Conservation (phyloP, 257 asterid species). For the Plectranthus barbatus region DNA sequence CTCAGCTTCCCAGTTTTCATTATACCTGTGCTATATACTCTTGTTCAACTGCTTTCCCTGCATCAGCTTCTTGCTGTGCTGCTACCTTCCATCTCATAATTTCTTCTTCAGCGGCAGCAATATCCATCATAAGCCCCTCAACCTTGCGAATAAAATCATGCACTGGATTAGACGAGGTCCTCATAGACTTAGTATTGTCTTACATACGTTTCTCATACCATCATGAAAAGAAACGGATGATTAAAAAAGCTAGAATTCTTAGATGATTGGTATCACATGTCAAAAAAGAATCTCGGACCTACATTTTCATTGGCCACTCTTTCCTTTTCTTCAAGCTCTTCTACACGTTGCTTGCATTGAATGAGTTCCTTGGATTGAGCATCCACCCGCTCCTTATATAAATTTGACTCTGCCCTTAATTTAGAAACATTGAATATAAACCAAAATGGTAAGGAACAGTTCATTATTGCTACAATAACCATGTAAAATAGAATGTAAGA, state of each 20-base stretch:
- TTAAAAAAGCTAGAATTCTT: background rate
- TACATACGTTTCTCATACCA: background rate
- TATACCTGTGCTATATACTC: slow-evolving; percentile 69
- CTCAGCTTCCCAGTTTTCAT: background rate
- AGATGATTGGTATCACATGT: slow-evolving; percentile 9
- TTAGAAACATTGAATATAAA: slow-evolving; percentile 25
- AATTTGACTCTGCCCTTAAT: slow-evolving; percentile 83
- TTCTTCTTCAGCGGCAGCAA: slow-evolving; percentile 92
- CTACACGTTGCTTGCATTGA: slow-evolving; percentile 65
- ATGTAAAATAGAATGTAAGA: background rate
- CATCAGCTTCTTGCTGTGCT: slow-evolving; percentile 97
- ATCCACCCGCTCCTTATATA: slow-evolving; percentile 62
- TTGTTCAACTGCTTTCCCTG: slow-evolving; percentile 87
- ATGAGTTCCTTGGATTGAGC: slow-evolving; percentile 74
- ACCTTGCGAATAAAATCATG: slow-evolving; percentile 34
- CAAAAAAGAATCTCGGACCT: slow-evolving; percentile 18
- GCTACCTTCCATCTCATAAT: slow-evolving; percentile 90
- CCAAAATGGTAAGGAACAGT: slow-evolving; percentile 14
- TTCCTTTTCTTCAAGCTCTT: slow-evolving; percentile 91
- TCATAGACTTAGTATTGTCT: background rate
- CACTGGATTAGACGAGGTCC: background rate
- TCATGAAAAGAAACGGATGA: background rate
- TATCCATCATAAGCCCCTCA: slow-evolving; percentile 96
- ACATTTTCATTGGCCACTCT: slow-evolving; percentile 94
- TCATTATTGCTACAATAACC: background rate